These are phyloP conservation scores for Puccinia coronata DNA, from an alignment of 1,284 basidiomycete genomes.

Conservation along the genomic window DNA sequence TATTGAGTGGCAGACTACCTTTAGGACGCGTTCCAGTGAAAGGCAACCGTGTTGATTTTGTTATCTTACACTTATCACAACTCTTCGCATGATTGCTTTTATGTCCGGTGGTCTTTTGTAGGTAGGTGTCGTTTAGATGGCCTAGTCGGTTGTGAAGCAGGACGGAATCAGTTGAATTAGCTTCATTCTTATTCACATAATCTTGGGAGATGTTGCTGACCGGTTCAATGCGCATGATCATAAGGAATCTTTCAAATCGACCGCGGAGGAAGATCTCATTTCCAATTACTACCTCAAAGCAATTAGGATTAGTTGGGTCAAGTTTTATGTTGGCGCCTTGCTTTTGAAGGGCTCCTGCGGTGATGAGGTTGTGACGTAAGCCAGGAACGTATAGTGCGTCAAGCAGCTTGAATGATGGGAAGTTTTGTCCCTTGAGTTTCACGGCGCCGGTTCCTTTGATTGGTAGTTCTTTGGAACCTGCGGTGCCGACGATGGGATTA, in stretches of 20 bases:
- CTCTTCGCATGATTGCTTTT: neutral
- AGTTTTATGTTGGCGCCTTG: neutral
- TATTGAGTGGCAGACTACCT: neutral
- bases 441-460: neutral
- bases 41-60: neutral
- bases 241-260: neutral
- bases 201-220: neutral
- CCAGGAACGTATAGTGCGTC: neutral
- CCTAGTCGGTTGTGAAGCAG: neutral
- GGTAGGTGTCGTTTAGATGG: neutral
- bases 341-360: neutral
- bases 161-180: neutral
- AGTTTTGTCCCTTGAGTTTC: neutral
- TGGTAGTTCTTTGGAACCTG: neutral
- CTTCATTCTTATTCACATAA: neutral
- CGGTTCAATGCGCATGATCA: slow-evolving; percentile 8
- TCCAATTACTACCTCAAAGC: neutral
- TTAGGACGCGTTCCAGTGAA: neutral
- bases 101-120: neutral
- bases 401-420: neutral
- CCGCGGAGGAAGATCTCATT: neutral
- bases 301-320: neutral
- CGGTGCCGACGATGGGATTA: neutral
- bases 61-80: neutral
- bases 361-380: neutral